These are phyloP conservation scores for Calonectria hongkongensis DNA, from an alignment of 2,329 filamentous ascomycete genomes.

Conservation along the genomic window DNA sequence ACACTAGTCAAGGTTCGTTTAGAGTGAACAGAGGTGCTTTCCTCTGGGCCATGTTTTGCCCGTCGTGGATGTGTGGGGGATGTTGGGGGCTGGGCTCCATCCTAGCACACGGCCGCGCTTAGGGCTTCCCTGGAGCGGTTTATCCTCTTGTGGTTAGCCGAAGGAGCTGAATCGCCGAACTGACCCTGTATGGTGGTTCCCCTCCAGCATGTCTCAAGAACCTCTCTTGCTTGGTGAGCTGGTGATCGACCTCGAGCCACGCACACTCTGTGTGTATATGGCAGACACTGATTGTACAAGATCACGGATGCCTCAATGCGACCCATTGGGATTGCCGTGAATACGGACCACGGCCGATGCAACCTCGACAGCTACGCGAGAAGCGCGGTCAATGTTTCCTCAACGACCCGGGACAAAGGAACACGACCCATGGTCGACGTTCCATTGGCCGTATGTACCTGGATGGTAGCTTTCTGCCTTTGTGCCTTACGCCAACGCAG, in stretches of 20 bases:
- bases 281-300: neutral
- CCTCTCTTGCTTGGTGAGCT: conserved; percentile 44
- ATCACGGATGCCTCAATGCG: conserved; percentile 19
- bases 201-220: conserved; percentile 46
- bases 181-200: conserved; percentile 44
- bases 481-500: conserved; percentile 36
- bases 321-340: neutral
- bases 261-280: conserved; percentile 7
- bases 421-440: conserved; percentile 19
- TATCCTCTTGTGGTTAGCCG: conserved; percentile 49
- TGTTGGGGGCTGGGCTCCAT: conserved; percentile 40
- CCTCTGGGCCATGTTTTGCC: conserved; percentile 29
- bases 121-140: conserved; percentile 39
- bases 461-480: conserved; percentile 32
- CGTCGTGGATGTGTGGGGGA: conserved; percentile 37
- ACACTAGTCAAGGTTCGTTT: conserved; percentile 43
- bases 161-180: conserved; percentile 45
- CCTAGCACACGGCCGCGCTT: conserved; percentile 48
- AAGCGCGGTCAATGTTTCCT: conserved; percentile 23
- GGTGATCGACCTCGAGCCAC: conserved; percentile 32
- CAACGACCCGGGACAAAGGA: conserved; percentile 34
- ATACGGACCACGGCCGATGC: conserved; percentile 12
- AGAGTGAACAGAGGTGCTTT: conserved; percentile 26
- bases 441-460: conserved; percentile 32
- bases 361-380: conserved; percentile 7